A percentile compares a stretch with the other conserved stretches of the same genome.
phyloP scores from a whole-genome alignment of 2,329 filamentous ascomycete species.

The Alternaria metachromatica region DNA sequence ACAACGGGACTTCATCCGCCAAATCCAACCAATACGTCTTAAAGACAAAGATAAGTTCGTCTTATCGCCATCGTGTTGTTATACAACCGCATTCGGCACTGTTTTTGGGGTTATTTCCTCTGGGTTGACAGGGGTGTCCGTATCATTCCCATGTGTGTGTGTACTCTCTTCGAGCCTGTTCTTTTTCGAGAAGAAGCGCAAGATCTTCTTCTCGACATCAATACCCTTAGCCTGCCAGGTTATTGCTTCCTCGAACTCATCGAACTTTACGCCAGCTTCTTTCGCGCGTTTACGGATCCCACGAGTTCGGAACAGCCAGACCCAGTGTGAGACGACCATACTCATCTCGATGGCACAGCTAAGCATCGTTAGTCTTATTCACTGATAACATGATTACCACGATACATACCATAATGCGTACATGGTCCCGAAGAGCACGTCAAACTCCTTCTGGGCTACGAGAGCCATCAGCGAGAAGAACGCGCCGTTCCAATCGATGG shows the following conservation, averaged over 20 bases:
- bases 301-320: conserved; percentile 63
- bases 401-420: conserved; percentile 59
- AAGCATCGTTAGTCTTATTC: not conserved
- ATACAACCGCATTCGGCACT: conserved; percentile 26
- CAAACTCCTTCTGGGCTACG: conserved; percentile 64
- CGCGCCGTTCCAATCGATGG: conserved; percentile 65
- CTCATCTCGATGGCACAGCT: conserved; percentile 61
- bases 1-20: not conserved
- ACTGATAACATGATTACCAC: not conserved
- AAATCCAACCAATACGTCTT: not conserved
- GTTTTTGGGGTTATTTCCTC: conserved; percentile 14
- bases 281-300: conserved; percentile 57
- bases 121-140: not conserved
- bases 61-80: not conserved
- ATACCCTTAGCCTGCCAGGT: conserved; percentile 32
- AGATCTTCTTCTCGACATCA: conserved; percentile 23
- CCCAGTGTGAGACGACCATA: conserved; percentile 63
- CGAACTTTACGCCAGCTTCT: conserved; percentile 47
- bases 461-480: conserved; percentile 67
- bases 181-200: conserved; percentile 5
- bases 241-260: conserved; percentile 57
- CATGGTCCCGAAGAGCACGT: conserved; percentile 63
- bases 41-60: not conserved
- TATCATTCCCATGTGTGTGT: not conserved
- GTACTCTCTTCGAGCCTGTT: not conserved